Evolutionary conservation across 169 alveolate species (phyloP), one percentile per base, ranked within the genome.

Genomic region (Plasmodium fragile): DNA sequence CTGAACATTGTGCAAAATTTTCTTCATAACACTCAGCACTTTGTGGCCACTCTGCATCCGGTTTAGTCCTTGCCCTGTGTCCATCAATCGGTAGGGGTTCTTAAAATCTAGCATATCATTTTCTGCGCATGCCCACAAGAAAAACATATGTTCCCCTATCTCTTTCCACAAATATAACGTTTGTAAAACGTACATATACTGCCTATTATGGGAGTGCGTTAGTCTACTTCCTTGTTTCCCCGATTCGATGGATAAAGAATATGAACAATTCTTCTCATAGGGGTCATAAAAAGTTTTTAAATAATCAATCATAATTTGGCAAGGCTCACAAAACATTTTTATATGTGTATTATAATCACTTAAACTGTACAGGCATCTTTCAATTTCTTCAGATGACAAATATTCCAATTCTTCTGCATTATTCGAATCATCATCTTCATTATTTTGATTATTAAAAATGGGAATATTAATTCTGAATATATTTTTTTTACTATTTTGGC

Each of bases 141-240:
- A 95, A 72, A 96, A 97, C 98, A 98, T 97, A 92, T 98, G 97
- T 71, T 96, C 95, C 30, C 97, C 94, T 36, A 98, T 98, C 92
- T 98, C 99, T 32, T 98, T 84, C 99, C 99, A 98, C 53, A 98
- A 95, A 13, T 98, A 94, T 73, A 98, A 96, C 16, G 99, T 96
- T 91, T 98, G 99, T 82, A 97, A 92, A 30, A 98, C 99, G 93
- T 97, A 98, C 81, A 96, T 94, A 87, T 94, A 98, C 96, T 98
- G 99, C 70, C 98, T 95, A 53, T 95, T 92, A 94, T 98, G 99
- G 22, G 97, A 96, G 92, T 98, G 99, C n/a, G 97, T 97, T 55
- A 98, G 95, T 43, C 99, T 81, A 39, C 98, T 95, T 36, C 98
- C 98, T 16, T 93, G 96, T 39, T 81, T 45, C 13, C 98, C 98